Evolutionary conservation across 352 stramenopile genomes (phyloP).

Genomic region (Globisporangium megalacanthum): DNA sequence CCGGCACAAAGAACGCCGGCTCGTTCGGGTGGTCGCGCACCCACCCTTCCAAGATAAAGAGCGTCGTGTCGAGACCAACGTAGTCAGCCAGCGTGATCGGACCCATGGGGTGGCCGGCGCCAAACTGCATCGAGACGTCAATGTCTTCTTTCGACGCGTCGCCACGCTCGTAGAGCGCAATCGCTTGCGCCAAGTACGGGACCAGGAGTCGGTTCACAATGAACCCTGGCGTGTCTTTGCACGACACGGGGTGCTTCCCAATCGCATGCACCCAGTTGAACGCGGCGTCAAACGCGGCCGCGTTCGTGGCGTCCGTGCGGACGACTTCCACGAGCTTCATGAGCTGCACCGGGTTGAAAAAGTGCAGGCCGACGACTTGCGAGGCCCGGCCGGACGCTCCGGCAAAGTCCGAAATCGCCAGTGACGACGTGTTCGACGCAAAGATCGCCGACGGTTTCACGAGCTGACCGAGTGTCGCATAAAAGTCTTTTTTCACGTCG

Average conservation of each 20-base stretch:
- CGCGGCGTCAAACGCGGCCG: slow-evolving; percentile 11
- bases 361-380: slow-evolving; percentile 96
- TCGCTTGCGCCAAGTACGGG: slow-evolving; percentile 79
- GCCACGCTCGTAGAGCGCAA: slow-evolving; percentile 92
- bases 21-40: slow-evolving; percentile 94
- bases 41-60: slow-evolving; percentile 96
- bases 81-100: slow-evolving; percentile 94
- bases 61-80: slow-evolving; percentile 95
- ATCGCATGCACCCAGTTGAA: slow-evolving; percentile 91
- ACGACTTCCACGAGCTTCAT: slow-evolving; percentile 98
- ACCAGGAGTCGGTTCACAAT: slow-evolving; percentile 95
- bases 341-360: slow-evolving; percentile 96
- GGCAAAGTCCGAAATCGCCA: slow-evolving; percentile 94
- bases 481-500: slow-evolving; percentile 91
- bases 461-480: slow-evolving; percentile 87
- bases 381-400: slow-evolving; percentile 86
- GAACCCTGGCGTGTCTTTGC: slow-evolving; percentile 96
- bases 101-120: slow-evolving; percentile 97
- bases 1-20: slow-evolving; percentile 93
- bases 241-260: slow-evolving; percentile 93
- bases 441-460: slow-evolving; percentile 93
- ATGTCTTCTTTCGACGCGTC: slow-evolving; percentile 96
- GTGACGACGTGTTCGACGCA: slow-evolving; percentile 95
- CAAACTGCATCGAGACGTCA: slow-evolving; percentile 96
- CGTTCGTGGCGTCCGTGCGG: slow-evolving; percentile 89